These are phyloP conservation scores for Raphanus raphanistrum DNA, from an alignment of 345 rosid genomes.

Conservation along the genomic window DNA sequence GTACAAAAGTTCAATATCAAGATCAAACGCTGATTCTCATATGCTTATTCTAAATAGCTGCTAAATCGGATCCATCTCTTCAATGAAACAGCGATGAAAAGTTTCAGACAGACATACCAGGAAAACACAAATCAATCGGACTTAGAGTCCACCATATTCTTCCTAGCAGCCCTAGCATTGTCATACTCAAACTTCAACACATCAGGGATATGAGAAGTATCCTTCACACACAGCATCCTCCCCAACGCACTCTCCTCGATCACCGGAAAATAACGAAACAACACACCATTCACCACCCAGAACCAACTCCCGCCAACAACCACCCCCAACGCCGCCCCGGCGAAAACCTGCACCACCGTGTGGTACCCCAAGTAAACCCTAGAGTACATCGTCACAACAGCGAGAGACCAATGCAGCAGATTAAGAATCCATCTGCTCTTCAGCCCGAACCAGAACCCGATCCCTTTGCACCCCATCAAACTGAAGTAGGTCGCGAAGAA, in stretches of 20 bases:
- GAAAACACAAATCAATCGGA: conserved; percentile 20
- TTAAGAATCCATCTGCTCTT: conserved; percentile 49
- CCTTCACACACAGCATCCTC: conserved; percentile 74
- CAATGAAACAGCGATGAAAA: conserved; percentile 10
- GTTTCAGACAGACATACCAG: conserved; percentile 31
- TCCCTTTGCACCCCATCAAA: conserved; percentile 58
- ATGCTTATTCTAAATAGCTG: conserved; percentile 1
- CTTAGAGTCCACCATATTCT: conserved; percentile 37
- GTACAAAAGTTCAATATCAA: neutral
- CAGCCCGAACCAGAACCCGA: conserved; percentile 53
- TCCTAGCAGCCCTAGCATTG: conserved; percentile 84
- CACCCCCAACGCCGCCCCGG: conserved; percentile 69
- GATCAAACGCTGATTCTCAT: neutral
- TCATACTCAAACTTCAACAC: conserved; percentile 93
- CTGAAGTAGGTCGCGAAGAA: conserved; percentile 71
- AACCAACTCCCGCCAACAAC: conserved; percentile 75
- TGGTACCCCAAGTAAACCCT: conserved; percentile 96
- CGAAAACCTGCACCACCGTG: conserved; percentile 79
- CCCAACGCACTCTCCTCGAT: conserved; percentile 83
- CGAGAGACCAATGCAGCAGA: conserved; percentile 62
- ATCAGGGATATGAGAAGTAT: conserved; percentile 85
- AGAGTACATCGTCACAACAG: conserved; percentile 75
- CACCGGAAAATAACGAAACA: conserved; percentile 55
- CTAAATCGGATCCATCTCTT: neutral
- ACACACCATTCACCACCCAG: conserved; percentile 66